Conservation (phyloP, 2,329 filamentous ascomycete species). For the Arachnomyces sp. region DNA sequence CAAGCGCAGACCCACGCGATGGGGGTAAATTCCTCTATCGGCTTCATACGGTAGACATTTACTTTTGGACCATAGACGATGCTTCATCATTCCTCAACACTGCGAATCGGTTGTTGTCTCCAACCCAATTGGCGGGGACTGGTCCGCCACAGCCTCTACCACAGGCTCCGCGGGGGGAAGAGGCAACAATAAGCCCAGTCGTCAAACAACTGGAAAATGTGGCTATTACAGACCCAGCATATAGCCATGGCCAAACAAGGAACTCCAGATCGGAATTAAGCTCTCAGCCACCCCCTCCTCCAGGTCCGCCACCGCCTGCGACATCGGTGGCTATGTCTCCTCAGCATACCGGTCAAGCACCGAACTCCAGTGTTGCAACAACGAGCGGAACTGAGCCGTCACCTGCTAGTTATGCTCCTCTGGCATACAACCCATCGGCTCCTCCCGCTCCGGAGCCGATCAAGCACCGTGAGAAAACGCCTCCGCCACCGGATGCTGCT, state of each 20-base stretch:
- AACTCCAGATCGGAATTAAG: slow-evolving; percentile 29
- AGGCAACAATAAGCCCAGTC: slow-evolving; percentile 48
- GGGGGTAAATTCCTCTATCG: slow-evolving; percentile 46
- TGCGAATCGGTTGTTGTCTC: slow-evolving; percentile 26
- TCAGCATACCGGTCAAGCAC: slow-evolving; percentile 3
- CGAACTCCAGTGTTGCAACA: too few relatives aligned
- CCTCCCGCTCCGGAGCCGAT: slow-evolving; percentile 60
- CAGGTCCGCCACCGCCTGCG: slow-evolving; percentile 13
- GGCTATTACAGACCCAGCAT: slow-evolving; percentile 48
- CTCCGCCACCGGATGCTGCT: slow-evolving; percentile 52
- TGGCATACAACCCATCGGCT: slow-evolving; percentile 60
- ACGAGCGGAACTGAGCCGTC: slow-evolving; percentile 17
- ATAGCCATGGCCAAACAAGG: slow-evolving; percentile 37
- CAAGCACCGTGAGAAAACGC: slow-evolving; percentile 58
- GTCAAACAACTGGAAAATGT: slow-evolving; percentile 58
- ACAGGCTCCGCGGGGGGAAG: slow-evolving; percentile 27
- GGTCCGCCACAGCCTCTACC: slow-evolving; percentile 36
- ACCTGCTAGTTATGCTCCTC: slow-evolving; percentile 38
- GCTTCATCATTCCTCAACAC: slow-evolving; percentile 47
- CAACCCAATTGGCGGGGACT: slow-evolving; percentile 34
- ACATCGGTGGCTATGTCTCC: slow-evolving; percentile 10
- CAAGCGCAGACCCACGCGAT: slow-evolving; percentile 45
- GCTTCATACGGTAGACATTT: slow-evolving; percentile 55
- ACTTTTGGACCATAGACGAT: slow-evolving; percentile 57
- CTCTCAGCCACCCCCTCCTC: slow-evolving; percentile 20